A percentile compares a stretch with the other conserved stretches of the same genome.
These are phyloP conservation scores for Cryptosporidium meleagridis DNA, from an alignment of 169 alveolate genomes.

Conservation along the genomic window DNA sequence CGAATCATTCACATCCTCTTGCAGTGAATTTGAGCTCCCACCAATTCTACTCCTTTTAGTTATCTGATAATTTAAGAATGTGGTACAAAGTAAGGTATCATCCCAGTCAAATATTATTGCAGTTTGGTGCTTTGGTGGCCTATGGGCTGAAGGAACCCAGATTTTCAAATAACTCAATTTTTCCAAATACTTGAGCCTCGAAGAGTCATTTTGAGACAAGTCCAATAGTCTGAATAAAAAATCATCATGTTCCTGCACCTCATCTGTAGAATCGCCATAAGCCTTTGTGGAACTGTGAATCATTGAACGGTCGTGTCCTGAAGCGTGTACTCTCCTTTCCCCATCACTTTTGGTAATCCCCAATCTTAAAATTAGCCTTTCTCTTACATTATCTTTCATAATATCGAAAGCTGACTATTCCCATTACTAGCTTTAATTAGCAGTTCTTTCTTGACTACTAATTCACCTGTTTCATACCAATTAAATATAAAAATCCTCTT, in stretches of 20 bases:
- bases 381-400: constrained; percentile 61
- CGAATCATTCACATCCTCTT: not conserved
- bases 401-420: not conserved
- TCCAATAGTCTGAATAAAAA: constrained; percentile 24
- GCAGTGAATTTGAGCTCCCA: not conserved
- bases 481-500: not conserved
- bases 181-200: constrained; percentile 47
- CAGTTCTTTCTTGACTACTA: not conserved
- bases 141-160: constrained; percentile 77
- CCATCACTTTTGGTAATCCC: constrained; percentile 39
- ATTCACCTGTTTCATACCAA: not conserved
- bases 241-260: not conserved
- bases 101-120: constrained; percentile 95
- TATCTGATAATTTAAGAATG: constrained; percentile 79
- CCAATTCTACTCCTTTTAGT: not conserved
- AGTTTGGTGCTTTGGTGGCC: constrained; percentile 80
- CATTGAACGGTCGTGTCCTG: not conserved
- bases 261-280: not conserved
- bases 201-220: constrained; percentile 44
- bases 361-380: constrained; percentile 14
- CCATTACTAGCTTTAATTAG: not conserved
- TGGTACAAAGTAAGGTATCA: constrained; percentile 93
- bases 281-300: not conserved
- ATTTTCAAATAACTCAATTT: constrained; percentile 68
- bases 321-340: not conserved